These are phyloP conservation scores for Aegilops tauschii DNA, from an alignment of 176 grass and related monocot genomes.

Conservation along the genomic window DNA sequence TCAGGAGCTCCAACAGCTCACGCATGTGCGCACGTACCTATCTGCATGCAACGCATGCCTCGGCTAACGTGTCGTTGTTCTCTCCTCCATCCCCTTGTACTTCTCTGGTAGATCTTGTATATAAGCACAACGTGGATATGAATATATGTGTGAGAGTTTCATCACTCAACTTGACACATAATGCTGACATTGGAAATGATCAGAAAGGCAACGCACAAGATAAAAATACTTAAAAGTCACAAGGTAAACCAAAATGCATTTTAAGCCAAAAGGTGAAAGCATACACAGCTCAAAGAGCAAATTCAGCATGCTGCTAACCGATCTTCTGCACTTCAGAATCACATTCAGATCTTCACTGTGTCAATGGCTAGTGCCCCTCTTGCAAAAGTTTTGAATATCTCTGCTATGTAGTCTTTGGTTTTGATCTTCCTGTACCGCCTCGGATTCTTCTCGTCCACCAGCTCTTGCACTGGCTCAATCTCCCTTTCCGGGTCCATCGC, in stretches of 20 bases:
- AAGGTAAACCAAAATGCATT: neutral
- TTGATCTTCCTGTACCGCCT: conserved; percentile 1
- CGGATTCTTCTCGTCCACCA: neutral
- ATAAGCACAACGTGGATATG: too few relatives aligned
- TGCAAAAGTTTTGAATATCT: conserved; percentile 1
- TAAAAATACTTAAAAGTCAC: too few relatives aligned
- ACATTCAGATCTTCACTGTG: neutral
- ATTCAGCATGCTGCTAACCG: neutral
- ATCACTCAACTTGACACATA: too few relatives aligned
- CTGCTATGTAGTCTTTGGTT: conserved; percentile 4
- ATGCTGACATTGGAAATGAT: too few relatives aligned
- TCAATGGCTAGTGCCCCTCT: conserved; percentile 6
- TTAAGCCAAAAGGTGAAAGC: neutral
- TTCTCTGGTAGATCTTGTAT: too few relatives aligned
- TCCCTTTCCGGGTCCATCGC: neutral
- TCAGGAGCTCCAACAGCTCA: too few relatives aligned
- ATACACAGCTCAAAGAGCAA: neutral
- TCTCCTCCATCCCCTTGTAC: too few relatives aligned
- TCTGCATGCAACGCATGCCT: too few relatives aligned
- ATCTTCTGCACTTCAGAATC: neutral
- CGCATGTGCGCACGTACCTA: too few relatives aligned
- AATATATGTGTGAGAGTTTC: too few relatives aligned
- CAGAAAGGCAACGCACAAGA: too few relatives aligned
- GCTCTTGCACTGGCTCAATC: neutral
- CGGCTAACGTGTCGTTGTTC: too few relatives aligned